Evolutionary conservation across 805 yeast species (phyloP).

Genomic region (Sporopachydermia quercuum): DNA sequence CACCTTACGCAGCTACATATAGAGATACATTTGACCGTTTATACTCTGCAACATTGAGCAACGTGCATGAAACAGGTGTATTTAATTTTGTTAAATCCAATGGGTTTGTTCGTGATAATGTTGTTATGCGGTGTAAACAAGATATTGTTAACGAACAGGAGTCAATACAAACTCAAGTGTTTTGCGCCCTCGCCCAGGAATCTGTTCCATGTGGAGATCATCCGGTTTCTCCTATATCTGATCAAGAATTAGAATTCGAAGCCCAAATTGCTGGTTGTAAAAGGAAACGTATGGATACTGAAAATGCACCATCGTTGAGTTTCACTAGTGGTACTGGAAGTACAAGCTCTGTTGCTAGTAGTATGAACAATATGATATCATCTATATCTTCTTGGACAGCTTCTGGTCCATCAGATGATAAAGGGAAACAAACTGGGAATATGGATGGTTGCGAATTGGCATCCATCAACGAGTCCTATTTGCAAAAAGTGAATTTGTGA

Average conservation of each 20-base stretch:
- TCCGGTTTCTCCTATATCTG: background rate
- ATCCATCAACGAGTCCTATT: slow-evolving; percentile 7
- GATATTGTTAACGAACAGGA: background rate
- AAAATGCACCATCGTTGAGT: slow-evolving; percentile 1
- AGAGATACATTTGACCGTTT: slow-evolving; percentile 56
- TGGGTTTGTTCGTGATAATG: background rate
- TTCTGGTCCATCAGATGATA: too few relatives aligned
- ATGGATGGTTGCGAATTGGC: slow-evolving; percentile 5
- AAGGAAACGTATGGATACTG: slow-evolving; percentile 11
- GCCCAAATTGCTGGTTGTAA: background rate
- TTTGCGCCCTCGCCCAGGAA: background rate
- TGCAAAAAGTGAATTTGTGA: too few relatives aligned
- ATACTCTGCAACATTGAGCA: slow-evolving; percentile 49
- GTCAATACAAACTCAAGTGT: background rate
- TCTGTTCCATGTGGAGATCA: background rate
- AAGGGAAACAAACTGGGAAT: slow-evolving; percentile 7
- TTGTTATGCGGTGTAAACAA: background rate
- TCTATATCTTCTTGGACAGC: slow-evolving; percentile 15
- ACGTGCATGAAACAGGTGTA: slow-evolving; percentile 42
- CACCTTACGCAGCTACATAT: slow-evolving; percentile 44
- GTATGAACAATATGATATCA: slow-evolving; percentile 15
- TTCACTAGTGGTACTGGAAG: background rate
- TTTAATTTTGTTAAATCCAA: background rate
- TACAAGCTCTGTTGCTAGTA: slow-evolving; percentile 10
- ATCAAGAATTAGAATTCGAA: background rate